Conservation (phyloP, 768 basidiomycete genomes). For the Gymnopilus dilepis region DNA sequence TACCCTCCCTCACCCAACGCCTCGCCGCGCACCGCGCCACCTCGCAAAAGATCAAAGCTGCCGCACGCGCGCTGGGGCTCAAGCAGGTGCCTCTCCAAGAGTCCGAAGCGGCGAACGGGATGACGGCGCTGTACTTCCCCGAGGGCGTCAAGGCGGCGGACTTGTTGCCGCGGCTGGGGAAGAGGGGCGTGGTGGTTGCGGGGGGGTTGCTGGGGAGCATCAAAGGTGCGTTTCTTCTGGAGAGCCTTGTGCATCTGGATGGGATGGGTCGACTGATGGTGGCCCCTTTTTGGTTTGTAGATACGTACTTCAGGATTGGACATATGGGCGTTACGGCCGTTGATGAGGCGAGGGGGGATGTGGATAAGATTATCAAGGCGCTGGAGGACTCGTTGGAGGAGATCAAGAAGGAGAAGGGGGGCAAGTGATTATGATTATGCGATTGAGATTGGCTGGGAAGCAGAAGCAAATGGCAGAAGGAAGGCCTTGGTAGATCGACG, state of each 20-base stretch:
- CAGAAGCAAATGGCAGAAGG: no score
- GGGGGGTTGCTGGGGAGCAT: slow-evolving; percentile 86
- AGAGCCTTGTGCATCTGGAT: neutral
- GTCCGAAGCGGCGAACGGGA: slow-evolving; percentile 83
- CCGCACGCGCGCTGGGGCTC: slow-evolving; percentile 70
- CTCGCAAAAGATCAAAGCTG: slow-evolving; percentile 63
- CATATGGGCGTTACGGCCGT: slow-evolving; percentile 94
- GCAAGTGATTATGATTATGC: no score
- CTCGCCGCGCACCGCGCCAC: slow-evolving; percentile 63
- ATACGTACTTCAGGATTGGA: slow-evolving; percentile 93
- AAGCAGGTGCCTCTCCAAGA: slow-evolving; percentile 69
- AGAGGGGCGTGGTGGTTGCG: slow-evolving; percentile 80
- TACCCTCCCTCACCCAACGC: slow-evolving; percentile 75
- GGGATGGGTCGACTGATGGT: no score
- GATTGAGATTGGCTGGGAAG: no score
- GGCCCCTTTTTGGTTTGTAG: slow-evolving; percentile 41
- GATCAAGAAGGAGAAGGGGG: slow-evolving; percentile 37
- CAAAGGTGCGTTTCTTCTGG: slow-evolving; percentile 57
- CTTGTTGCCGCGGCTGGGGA: slow-evolving; percentile 73
- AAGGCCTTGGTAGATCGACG: no score
- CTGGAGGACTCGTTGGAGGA: slow-evolving; percentile 63
- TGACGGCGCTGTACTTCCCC: slow-evolving; percentile 94
- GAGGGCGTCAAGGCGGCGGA: slow-evolving; percentile 79
- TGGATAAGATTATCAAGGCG: slow-evolving; percentile 72
- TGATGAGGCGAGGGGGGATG: slow-evolving; percentile 69